A percentile compares a stretch with the other conserved stretches of the same genome.
phyloP scores from a whole-genome alignment of 2,329 filamentous ascomycete genomes.

The Zymoseptoria passerinii region DNA sequence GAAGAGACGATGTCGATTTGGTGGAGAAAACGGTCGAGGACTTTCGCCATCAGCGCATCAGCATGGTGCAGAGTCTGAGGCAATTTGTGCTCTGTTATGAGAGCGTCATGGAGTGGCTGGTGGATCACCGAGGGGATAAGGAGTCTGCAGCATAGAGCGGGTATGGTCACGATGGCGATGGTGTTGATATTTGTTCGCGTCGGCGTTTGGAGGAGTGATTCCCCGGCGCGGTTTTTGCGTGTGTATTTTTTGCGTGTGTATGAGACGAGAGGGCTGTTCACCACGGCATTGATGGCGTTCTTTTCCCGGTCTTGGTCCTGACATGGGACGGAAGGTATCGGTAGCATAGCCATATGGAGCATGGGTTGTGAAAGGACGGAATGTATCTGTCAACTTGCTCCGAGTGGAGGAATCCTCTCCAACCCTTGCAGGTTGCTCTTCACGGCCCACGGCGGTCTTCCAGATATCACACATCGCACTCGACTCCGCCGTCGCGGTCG shows the following conservation, averaged over 20 bases:
- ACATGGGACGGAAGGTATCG: neutral
- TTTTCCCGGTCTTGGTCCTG: neutral
- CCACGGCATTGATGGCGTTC: neutral
- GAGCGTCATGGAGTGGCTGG: slow-evolving; percentile 81
- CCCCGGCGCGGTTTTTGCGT: neutral
- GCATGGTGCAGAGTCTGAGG: slow-evolving; percentile 91
- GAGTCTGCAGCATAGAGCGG: neutral
- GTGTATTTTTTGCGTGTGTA: neutral
- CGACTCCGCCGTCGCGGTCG: neutral
- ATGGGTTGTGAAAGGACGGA: neutral
- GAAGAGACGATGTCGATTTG: slow-evolving; percentile 63
- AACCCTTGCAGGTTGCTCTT: too few relatives aligned
- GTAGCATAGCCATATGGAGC: neutral
- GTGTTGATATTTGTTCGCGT: neutral
- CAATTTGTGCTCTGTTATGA: slow-evolving; percentile 98
- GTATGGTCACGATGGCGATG: neutral
- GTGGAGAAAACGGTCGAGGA: slow-evolving; percentile 84
- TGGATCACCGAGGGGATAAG: slow-evolving; percentile 31
- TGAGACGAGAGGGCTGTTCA: neutral
- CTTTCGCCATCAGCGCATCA: slow-evolving; percentile 77
- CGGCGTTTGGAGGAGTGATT: neutral
- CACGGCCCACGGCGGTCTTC: too few relatives aligned
- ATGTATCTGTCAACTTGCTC: neutral
- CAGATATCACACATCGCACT: neutral
- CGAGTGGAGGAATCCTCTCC: neutral